Evolutionary conservation across 306 rosid genomes (phyloP), one percentile per base, ranked within the genome.

Genomic region (Medicago ruthenica): DNA sequence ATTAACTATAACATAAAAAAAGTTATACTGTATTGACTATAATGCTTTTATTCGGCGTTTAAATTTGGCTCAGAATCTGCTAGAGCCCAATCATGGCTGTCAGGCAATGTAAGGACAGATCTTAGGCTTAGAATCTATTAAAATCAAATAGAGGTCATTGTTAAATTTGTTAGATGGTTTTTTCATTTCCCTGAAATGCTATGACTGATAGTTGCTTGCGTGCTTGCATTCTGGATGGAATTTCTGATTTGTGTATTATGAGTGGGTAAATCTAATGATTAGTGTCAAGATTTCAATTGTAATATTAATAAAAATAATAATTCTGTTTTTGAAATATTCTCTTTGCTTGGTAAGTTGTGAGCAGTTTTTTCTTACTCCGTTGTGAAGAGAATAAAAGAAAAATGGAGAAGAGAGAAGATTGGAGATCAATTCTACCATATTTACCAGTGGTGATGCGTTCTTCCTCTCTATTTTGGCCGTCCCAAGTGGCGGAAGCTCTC

Each of bases 331-430:
- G 71, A 16, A 63, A 63, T 39, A 63, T 37, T 37, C 69, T 36
- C 14, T 63, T 63, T 36, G 67, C 42, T 31, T 22, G 15, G 34
- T 45, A 47, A 69, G 22, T 15, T 70, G 27, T 44, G 44, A 21
- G 20, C 37, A 48, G n/a, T 70, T 9, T 70, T 5, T 27, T 50
- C 42, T 31, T 9, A n/a, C 14, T 70, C 61, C 6, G 16, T 8
- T 27, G 13, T 63, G 60, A 6, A 40, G 5, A 16, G 50, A 1
- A 10, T 9, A 72, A 18, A 31, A 57, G 59, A 59, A 2, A 2
- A 41, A 91, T 91, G 97, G 97, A 84, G 40, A 65, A 54, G 67
- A 86, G 91, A 70, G 85, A 92, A 66, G 98, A 94, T 61, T 76
- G 90, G 88, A 75, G 60, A 59, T 88, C 97, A 16, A 86, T 92